Base-by-base conservation (phyloP, 1,284 basidiomycete species). In the Austropuccinia psidii region DNA sequence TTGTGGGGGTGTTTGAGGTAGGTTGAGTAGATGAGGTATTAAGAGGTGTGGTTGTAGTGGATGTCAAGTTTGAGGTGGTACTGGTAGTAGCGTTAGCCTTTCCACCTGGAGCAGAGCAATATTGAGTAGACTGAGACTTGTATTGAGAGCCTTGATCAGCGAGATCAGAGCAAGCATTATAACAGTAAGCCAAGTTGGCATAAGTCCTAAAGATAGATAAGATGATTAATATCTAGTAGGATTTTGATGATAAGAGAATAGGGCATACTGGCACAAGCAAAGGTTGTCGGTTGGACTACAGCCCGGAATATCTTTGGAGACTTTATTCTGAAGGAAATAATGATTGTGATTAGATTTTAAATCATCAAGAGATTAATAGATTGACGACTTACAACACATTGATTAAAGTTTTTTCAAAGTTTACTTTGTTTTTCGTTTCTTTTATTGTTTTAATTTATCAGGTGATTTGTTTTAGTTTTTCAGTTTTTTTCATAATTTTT, bases 361-460 rank as follows among this genome's bases (percentile, higher is more conserved):
- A 47, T 27, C 31, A 21, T 4, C 17, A 29, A 21, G 8, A 41
- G 58, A 41, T 13, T 13, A 11, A 27, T 11, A 52, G n/a, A 64
- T 19, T 64, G 19, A 3, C 15, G 33, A 41, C 68, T n/a, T 52
- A 70, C 68, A 27, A 70, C 57, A 47, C 68, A 70, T 24, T 49
- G 55, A 24, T 70, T 70, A 57, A 70, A 60, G 57, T 70, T 70
- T 24, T 70, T n/a, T n/a, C n/a, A n/a, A n/a, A n/a, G n/a, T n/a
- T n/a, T n/a, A n/a, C n/a, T n/a, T n/a, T n/a, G n/a, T n/a, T n/a
- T n/a, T n/a, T n/a, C n/a, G n/a, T n/a, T n/a, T n/a, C n/a, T n/a
- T n/a, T n/a, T n/a, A n/a, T n/a, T n/a, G n/a, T n/a, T n/a, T n/a
- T n/a, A n/a, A n/a, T n/a, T n/a, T n/a, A n/a, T n/a, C n/a, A n/a